These are phyloP conservation scores for Oryza punctata DNA, from an alignment of 176 grass and related monocot genomes.

Conservation along the genomic window DNA sequence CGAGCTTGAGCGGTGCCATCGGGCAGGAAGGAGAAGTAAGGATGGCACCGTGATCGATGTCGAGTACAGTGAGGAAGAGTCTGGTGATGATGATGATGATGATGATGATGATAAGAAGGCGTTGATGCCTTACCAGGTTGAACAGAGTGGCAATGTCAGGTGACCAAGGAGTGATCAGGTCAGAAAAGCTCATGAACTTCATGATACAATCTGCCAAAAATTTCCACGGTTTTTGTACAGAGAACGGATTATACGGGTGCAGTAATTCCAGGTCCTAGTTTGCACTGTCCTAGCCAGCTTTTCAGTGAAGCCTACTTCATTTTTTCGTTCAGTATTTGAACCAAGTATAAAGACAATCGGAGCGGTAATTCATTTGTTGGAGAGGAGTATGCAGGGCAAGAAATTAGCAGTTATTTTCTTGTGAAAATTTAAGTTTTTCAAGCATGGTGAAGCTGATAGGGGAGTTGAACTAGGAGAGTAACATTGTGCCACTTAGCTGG, in stretches of 20 bases:
- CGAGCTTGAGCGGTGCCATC: constrained; percentile 41
- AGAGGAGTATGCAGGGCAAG: neutral
- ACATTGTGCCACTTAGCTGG: neutral
- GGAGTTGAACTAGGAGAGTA: neutral
- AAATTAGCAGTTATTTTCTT: neutral
- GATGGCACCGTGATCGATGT: constrained; percentile 53
- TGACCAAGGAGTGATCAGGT: neutral
- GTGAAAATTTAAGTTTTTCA: neutral
- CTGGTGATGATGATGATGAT: constrained; percentile 17
- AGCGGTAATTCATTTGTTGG: neutral
- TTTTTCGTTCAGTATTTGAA: neutral
- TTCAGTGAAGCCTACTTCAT: neutral
- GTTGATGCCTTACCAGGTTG: constrained; percentile 39
- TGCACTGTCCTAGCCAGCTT: neutral
- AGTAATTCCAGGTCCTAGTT: neutral
- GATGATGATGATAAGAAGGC: constrained; percentile 42
- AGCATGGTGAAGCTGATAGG: neutral
- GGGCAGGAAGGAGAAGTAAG: constrained; percentile 29
- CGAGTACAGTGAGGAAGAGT: constrained; percentile 44
- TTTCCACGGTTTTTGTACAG: neutral
- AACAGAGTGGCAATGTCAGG: constrained; percentile 9
- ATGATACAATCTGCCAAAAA: neutral
- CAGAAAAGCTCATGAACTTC: neutral
- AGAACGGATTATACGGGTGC: neutral
- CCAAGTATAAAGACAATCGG: neutral